Conservation (phyloP, 176 grass and related monocot genomes). For the Canna indica region DNA sequence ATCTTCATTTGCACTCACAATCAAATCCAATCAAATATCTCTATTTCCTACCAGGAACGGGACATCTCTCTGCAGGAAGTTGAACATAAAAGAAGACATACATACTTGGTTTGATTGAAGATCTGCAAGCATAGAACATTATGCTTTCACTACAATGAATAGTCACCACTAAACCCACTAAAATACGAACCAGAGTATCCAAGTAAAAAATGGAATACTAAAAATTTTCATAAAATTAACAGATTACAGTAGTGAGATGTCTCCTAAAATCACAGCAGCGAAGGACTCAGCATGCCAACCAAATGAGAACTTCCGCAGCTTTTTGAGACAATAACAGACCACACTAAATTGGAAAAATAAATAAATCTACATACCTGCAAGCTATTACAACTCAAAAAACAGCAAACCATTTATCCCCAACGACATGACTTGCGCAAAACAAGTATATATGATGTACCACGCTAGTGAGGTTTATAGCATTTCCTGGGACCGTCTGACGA, state of each 20-base stretch:
- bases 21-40: too few relatives aligned
- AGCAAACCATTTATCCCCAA: not conserved
- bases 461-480: conserved; percentile 42
- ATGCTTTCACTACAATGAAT: too few relatives aligned
- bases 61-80: too few relatives aligned
- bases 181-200: too few relatives aligned
- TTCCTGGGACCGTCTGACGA: conserved; percentile 75
- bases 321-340: not conserved
- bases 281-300: not conserved
- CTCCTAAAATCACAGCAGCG: not conserved
- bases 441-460: not conserved
- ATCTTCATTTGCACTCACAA: too few relatives aligned
- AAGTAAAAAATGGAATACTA: not conserved
- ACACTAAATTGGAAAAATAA: not conserved
- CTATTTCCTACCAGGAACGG: too few relatives aligned
- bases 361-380: not conserved
- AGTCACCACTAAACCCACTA: too few relatives aligned
- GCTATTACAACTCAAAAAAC: not conserved
- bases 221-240: not conserved
- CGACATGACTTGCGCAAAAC: not conserved
- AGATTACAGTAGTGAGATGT: not conserved
- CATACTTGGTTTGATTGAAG: too few relatives aligned
- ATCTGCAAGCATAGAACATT: too few relatives aligned
- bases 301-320: not conserved
- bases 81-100: too few relatives aligned